Base-by-base conservation (phyloP, 768 basidiomycete genomes). In the Flagelloscypha sp. region DNA sequence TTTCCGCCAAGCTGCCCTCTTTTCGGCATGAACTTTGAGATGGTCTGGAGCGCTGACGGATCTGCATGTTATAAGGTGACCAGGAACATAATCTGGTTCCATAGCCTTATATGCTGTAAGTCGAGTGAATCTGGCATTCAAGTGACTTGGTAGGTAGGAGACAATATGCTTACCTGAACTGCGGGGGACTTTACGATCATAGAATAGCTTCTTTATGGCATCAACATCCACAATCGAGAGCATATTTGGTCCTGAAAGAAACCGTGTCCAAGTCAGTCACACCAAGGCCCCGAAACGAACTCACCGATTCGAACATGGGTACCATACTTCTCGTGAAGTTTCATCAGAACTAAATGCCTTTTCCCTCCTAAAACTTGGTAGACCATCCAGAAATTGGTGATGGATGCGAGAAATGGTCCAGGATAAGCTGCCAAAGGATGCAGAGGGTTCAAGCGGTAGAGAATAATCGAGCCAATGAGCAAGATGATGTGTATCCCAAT, bases 251-350 rank as follows among this genome's bases (percentile, higher is more conserved):
- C 73, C 76, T 77, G 31, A n/a, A 20, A 15, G 23, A 23, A 21
- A 19, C 27, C 18, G 13, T 28, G 18, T 29, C 35, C n/a, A n/a
- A n/a, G n/a, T n/a, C n/a, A n/a, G n/a, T n/a, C n/a, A 29, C 11
- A 10, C 13, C 13, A 36, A n/a, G n/a, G 13, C n/a, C 30, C 17
- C 7, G 19, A 9, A 23, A 34, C 8, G 27, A 28, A 47, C 63
- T 35, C 34, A 74, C 77, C 76, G 25, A 73, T 64, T 45, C 78
- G 58, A 24, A 79, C 74, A 13, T 71, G 58, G 32, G 72, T 64
- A 2, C 78, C 79, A 35, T 76, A 79, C 30, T 57, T 59, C 27
- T 64, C 55, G 45, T 79, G 78, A n/a, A 77, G 48, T 13, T 52
- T 43, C 13, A 57, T 48, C 42, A 68, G 66, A 41, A 65, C 63